phyloP scores from a whole-genome alignment of 2,329 filamentous ascomycete species.

The Leptodontidium sp. region DNA sequence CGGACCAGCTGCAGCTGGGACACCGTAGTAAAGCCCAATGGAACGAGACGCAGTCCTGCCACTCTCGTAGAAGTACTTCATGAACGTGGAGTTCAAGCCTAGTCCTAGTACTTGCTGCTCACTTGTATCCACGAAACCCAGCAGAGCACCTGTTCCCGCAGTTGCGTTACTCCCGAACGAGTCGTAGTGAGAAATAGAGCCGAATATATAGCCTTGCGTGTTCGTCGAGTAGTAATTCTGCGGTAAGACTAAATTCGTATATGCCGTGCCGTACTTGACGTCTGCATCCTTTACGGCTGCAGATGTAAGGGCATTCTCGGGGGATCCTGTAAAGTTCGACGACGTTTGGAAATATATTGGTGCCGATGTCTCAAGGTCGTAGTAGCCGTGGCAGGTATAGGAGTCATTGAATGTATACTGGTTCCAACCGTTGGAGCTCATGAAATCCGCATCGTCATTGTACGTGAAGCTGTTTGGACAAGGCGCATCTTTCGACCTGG shows the following conservation, averaged over 20 bases:
- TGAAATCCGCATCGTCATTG: not conserved
- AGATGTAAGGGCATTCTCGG: constrained; percentile 10
- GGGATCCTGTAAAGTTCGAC: constrained; percentile 26
- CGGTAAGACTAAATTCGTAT: constrained; percentile 12
- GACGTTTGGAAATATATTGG: constrained; percentile 22
- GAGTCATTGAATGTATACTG: constrained; percentile 22
- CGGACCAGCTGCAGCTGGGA: constrained; percentile 12
- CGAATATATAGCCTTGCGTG: not conserved
- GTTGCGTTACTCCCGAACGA: not conserved
- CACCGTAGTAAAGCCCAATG: constrained; percentile 27
- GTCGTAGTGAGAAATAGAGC: constrained; percentile 2
- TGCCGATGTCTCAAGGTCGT: constrained; percentile 19
- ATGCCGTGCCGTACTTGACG: constrained; percentile 8
- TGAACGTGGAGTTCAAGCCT: constrained; percentile 27
- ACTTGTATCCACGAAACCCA: constrained; percentile 17
- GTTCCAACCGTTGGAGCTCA: not conserved
- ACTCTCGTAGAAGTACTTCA: constrained; percentile 16
- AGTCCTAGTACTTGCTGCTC: constrained; percentile 23
- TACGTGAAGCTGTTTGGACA: constrained; percentile 25
- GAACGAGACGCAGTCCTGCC: constrained; percentile 20
- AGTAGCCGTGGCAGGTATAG: constrained; percentile 20
- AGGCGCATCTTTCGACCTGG: constrained; percentile 82
- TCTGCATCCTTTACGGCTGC: not conserved
- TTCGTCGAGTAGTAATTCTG: constrained; percentile 14
- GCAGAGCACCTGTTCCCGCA: not conserved